Evolutionary conservation across 306 rosid species (phyloP), one percentile per base, ranked within the genome.

Genomic region (Begonia masoniana): DNA sequence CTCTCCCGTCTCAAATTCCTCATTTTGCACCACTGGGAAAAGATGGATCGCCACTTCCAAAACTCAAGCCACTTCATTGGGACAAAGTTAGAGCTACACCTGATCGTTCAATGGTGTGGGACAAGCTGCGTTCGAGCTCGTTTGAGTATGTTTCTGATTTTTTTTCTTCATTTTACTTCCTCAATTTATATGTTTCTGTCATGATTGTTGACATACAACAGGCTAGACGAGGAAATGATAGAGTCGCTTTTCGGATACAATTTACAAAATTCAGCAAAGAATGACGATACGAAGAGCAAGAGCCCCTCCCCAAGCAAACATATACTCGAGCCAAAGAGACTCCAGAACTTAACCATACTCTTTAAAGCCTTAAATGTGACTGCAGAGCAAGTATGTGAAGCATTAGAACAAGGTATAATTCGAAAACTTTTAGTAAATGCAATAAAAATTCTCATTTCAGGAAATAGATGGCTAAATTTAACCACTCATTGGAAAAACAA

Each of bases 11-110:
- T 61, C 85, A 69, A 51, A 57, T 79, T 59, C 88, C 82, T 58
- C 94, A 63, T 21, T 64, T 76, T 47, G 63, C 81, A 19, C 73
- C 96, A 42, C 21, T 76, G 43, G 95, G 95, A 36, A 92, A 80
- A 80, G 99, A 87, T 61, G 96, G 89, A 64, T 52, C 78, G 15
- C 83, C 84, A 0, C 55, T 84, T 49, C 87, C 96, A 16, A 92
- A 83, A 72, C 79, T 92, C 47, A 92, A 92, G 77, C 99, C 99
- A 9, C 92, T 86, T 41, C 99, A 92, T n/a, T 92, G 96, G 99
- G 99, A 86, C 73, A 92, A 92, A 84, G 96, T 92, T 23, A 79
- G 96, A 71, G 88, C 99, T 36, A 85, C 86, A 15, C 88, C 99
- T 3, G 84, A 92, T 58, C 84, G 76, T 49, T 79, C 96, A 10